phyloP scores from a whole-genome alignment of 805 yeast genomes.

The Schwanniomyces occidentalis region DNA sequence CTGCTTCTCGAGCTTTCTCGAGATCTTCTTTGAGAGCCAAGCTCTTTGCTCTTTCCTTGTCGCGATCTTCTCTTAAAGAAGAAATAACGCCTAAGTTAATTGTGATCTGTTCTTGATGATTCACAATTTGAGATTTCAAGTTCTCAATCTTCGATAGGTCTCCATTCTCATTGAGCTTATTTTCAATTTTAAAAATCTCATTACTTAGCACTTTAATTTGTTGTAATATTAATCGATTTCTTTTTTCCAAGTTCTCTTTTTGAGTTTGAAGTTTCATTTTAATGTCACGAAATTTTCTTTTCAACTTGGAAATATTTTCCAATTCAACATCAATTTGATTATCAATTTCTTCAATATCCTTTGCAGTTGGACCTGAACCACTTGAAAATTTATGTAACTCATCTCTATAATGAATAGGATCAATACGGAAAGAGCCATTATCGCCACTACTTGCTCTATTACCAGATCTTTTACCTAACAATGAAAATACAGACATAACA shows the following conservation, averaged over 20 bases:
- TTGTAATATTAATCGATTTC: constrained; percentile 8
- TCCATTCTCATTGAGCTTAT: constrained; percentile 45
- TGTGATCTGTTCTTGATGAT: constrained; percentile 25
- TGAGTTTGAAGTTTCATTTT: constrained; percentile 11
- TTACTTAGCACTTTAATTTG: constrained; percentile 13
- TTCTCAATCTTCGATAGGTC: constrained; percentile 43
- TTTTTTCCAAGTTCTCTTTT: constrained; percentile 16
- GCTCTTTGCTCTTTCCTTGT: constrained; percentile 10
- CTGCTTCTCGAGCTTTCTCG: constrained; percentile 9
- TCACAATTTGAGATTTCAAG: constrained; percentile 33
- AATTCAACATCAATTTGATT: constrained; percentile 17
- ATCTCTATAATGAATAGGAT: constrained; percentile 51
- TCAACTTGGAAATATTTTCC: constrained; percentile 13
- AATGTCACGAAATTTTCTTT: constrained; percentile 13
- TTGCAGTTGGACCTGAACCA: constrained; percentile 12
- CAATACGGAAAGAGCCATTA: constrained; percentile 48
- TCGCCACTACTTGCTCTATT: constrained; percentile 38
- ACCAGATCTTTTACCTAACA: constrained; percentile 48
- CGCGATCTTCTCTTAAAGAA: constrained; percentile 26
- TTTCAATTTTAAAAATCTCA: constrained; percentile 32
- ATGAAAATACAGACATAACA: constrained; percentile 43
- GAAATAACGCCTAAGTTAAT: constrained; percentile 27
- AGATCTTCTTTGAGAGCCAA: constrained; percentile 2
- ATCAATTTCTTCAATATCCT: constrained; percentile 15
- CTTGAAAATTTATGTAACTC: constrained; percentile 31